Evolutionary conservation across 2,329 filamentous ascomycete genomes (phyloP), one percentile per base, ranked within the genome.

Genomic region (Leptographium lundbergii): DNA sequence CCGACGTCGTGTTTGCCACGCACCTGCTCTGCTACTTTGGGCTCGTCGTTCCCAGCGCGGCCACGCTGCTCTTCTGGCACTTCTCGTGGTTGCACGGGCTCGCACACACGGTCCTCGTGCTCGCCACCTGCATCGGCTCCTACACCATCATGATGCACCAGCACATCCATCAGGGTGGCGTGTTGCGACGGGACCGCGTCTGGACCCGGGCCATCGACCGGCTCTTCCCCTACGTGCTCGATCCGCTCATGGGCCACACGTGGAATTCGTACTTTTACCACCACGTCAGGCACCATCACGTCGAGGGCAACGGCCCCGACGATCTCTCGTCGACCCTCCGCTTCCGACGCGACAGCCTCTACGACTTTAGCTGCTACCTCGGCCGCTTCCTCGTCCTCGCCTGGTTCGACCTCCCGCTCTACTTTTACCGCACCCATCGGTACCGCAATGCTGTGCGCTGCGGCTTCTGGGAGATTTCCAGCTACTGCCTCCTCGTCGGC

Each of bases 181-280:
- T 91, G 3, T 72, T 91, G 42, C 71, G 75, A 27, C 81, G 80
- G 65, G 69, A 72, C 9, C 81, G 78, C 58, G 34, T 45, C 57
- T 57, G 56, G 53, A 57, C 58, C 4, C 57, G 56, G 17, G 66
- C 78, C 34, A 70, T 91, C 60, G 88, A 92, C 66, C 68, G 71
- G 6, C 57, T 77, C 1, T 91, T 91, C 65, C 88, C 88, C 0
- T 92, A 90, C 67, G 70, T 91, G 48, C 74, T 82, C 13, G 86
- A 91, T 64, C 88, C 88, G 0, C 71, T 92, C 59, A 87, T 90
- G 81, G 88, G 88, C 13, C 88, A 92, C 67, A 91, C 88, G 0
- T 91, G 87, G 87, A 89, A 92, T 72, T 86, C 85, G 2, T 92
- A 92, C 72, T 92, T 81, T 69, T 91, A 90, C 67, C 88, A 92